Evolutionary conservation across 2,329 filamentous ascomycete genomes (phyloP).

Genomic region (Aspergillus sp.): DNA sequence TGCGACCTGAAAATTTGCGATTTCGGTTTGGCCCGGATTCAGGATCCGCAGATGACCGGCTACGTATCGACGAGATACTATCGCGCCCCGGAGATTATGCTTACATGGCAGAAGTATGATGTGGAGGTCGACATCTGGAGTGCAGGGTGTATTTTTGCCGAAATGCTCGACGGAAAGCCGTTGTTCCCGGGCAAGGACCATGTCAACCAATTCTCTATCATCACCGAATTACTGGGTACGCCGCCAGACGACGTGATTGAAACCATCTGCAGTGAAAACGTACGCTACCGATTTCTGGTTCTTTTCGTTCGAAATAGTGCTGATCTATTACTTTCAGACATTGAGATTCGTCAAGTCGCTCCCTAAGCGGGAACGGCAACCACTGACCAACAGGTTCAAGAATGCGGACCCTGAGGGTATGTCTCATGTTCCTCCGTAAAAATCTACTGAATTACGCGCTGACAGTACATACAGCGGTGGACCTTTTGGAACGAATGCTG

Average conservation of each 20-base stretch:
- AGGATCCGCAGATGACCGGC: constrained; percentile 98
- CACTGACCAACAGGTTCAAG: constrained; percentile 82
- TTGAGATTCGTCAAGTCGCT: constrained; percentile 95
- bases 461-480: constrained; percentile 58
- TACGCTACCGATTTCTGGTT: constrained; percentile 39
- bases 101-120: constrained; percentile 99
- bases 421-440: constrained; percentile 18
- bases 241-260: constrained; percentile 98
- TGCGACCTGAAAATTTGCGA: constrained; percentile 99
- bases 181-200: constrained; percentile 98
- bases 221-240: constrained; percentile 92
- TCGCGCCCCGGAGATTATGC: constrained; percentile 97
- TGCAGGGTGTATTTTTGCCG: constrained; percentile 95
- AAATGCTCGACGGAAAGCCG: constrained; percentile 98
- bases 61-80: constrained; percentile 99
- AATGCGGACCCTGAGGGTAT: constrained; percentile 81
- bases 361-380: constrained; percentile 86
- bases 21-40: constrained; percentile 92
- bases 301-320: constrained; percentile 7
- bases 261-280: constrained; percentile 97
- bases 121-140: constrained; percentile 99
- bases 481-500: constrained; percentile 91
- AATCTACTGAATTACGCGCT: constrained; percentile 2
- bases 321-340: constrained; percentile 52
- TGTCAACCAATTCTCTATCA: constrained; percentile 99